These are phyloP conservation scores for Hyaloscypha bicolor DNA, from an alignment of 495 filamentous ascomycete genomes.

Conservation along the genomic window DNA sequence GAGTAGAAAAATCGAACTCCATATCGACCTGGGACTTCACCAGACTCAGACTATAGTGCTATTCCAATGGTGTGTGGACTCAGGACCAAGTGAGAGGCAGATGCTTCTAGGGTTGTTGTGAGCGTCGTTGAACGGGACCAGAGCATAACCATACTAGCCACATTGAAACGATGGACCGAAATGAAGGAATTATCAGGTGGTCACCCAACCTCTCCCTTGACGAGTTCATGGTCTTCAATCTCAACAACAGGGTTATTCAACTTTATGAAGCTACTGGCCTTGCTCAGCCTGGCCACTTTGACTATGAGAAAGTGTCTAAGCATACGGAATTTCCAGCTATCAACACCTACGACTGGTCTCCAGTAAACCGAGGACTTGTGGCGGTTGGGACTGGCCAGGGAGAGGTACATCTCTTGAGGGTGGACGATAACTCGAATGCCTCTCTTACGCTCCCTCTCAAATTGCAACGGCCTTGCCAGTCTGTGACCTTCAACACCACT, in stretches of 20 bases:
- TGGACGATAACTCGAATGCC: constrained; percentile 66
- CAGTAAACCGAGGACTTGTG: constrained; percentile 65
- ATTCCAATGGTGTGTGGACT: background rate
- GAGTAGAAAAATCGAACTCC: too few relatives aligned
- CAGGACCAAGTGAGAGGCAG: background rate
- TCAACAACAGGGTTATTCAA: constrained; percentile 75
- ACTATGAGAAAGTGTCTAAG: constrained; percentile 69
- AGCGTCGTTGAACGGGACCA: background rate
- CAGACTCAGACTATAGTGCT: background rate
- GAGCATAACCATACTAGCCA: background rate
- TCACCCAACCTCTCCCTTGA: constrained; percentile 72
- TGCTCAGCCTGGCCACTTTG: constrained; percentile 54
- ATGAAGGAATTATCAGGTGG: constrained; percentile 75
- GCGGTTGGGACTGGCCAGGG: constrained; percentile 85
- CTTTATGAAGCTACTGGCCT: constrained; percentile 72
- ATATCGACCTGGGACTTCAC: too few relatives aligned
- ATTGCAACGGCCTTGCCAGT: constrained; percentile 86
- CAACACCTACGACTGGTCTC: constrained; percentile 95
- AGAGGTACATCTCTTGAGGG: constrained; percentile 77
- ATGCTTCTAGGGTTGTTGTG: background rate
- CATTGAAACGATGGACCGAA: constrained; percentile 46
- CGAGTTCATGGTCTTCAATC: constrained; percentile 82
- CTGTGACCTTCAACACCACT: constrained; percentile 81
- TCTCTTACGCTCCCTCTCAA: constrained; percentile 77
- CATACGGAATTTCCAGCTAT: constrained; percentile 82